These are phyloP conservation scores for Neurospora crassa DNA, from an alignment of 2,329 filamentous ascomycete species.

Conservation along the genomic window DNA sequence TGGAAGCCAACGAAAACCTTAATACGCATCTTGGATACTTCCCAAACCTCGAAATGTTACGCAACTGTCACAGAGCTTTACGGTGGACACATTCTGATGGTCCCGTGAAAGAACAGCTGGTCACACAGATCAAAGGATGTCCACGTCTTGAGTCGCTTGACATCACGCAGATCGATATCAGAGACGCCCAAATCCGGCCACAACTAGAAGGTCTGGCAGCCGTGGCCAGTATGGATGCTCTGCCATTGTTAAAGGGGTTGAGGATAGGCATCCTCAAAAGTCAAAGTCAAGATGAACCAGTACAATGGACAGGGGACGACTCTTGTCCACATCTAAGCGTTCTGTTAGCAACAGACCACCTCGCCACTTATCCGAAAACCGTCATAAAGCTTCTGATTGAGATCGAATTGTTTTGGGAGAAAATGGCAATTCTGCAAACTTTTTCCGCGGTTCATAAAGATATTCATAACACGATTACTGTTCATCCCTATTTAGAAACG, in stretches of 20 bases:
- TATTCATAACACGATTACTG: not conserved
- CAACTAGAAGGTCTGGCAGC: not conserved
- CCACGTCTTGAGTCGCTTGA: not conserved
- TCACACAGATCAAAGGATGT: not conserved
- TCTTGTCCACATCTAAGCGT: not conserved
- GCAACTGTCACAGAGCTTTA: not conserved
- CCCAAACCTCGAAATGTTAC: not conserved
- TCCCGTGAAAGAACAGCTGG: not conserved
- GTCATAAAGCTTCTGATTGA: not conserved
- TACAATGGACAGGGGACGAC: not conserved
- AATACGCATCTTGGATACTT: not conserved
- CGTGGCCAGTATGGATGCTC: not conserved
- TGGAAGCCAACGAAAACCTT: not conserved
- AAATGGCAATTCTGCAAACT: not conserved
- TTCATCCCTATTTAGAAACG: not conserved
- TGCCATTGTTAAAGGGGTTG: not conserved
- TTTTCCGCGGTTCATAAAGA: not conserved
- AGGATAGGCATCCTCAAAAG: not conserved
- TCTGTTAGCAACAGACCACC: not conserved
- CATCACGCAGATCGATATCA: not conserved
- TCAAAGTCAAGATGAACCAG: too few species aligned
- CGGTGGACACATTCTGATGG: not conserved
- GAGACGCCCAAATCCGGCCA: not conserved
- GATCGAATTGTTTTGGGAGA: not conserved
- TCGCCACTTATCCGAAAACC: not conserved